Evolutionary conservation across 257 asterid species (phyloP), one percentile per base, ranked within the genome.

Genomic region (Gentiana straminea): DNA sequence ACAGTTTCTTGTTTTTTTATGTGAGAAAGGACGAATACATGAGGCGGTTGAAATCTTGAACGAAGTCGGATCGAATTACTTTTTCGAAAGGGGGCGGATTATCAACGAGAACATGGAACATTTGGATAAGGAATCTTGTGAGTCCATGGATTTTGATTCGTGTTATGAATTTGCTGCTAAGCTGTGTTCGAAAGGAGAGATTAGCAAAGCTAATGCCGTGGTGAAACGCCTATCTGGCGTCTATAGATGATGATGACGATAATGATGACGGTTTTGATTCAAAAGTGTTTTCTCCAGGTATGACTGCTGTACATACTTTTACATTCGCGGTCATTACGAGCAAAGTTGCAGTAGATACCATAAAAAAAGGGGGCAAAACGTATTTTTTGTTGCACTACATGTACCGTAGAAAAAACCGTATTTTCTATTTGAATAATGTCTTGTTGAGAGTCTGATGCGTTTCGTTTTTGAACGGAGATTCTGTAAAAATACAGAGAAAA

Each of bases 41-140:
- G 95, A 87, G 70, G 92, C 97, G 37, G 75, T 87, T 69, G 59
- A 77, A 36, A 65, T 91, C 57, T 91, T 91, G 43, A 80, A 85
- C 62, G 89, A 87, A 79, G 83, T 86, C 52, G 86, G 64, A 39
- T 71, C 81, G 4, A 50, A 64, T 49, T 54, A 75, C 77, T 79
- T 79, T 69, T 66, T 83, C 10, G 63, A 63, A 58, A 73, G 65
- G 67, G 63, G 55, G 51, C 59, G 49, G 24, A 15, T 15, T 15
- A 67, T 57, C 57, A 51, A 60, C 51, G 59, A 33, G 24, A 15
- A 15, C 59, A 13, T 44, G 45, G 52, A 55, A 7, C 4, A 13
- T 55, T 64, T 54, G 52, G 77, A 68, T 64, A 74, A 69, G 62
- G 58, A 71, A 73, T 64, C 45, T 43, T 51, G 53, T 55, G 70